phyloP scores from a whole-genome alignment of 179 eudicot genomes.

The Vitellaria paradoxa region DNA sequence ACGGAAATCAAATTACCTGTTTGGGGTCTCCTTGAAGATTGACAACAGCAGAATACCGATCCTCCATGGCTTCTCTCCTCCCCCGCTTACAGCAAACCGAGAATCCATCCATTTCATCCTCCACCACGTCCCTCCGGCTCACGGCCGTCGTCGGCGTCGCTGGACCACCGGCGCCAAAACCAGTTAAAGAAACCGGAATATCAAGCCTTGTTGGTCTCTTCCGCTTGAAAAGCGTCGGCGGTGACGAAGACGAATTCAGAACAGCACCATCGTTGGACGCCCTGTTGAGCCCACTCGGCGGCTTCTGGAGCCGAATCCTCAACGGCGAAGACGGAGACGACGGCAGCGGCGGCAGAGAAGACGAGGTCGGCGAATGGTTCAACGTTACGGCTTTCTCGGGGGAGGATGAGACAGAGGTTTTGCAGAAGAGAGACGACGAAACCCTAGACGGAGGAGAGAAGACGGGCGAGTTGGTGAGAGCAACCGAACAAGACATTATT shows the following conservation, averaged over 20 bases:
- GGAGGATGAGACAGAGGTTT: slow-evolving; percentile 22
- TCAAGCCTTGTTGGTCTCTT: slow-evolving; percentile 68
- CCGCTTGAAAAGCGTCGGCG: slow-evolving; percentile 53
- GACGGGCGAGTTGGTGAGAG: slow-evolving; percentile 69
- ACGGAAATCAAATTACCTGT: slow-evolving; percentile 45
- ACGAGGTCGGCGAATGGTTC: slow-evolving; percentile 15
- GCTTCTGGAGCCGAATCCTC: slow-evolving; percentile 31
- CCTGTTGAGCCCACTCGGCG: slow-evolving; percentile 31
- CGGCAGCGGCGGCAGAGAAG: slow-evolving; percentile 9
- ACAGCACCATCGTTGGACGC: slow-evolving; percentile 15
- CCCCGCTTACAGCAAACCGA: slow-evolving; percentile 88
- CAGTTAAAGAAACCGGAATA: slow-evolving; percentile 43
- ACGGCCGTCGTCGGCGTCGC: slow-evolving; percentile 21
- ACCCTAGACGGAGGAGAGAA: slow-evolving; percentile 67
- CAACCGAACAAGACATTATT: slow-evolving; percentile 62
- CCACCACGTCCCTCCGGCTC: slow-evolving; percentile 31
- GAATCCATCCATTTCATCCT: slow-evolving; percentile 64
- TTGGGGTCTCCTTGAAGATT: slow-evolving; percentile 53
- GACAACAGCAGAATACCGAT: slow-evolving; percentile 61
- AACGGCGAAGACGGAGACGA: slow-evolving; percentile 27
- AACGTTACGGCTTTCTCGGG: slow-evolving; percentile 23
- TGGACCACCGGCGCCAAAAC: slow-evolving; percentile 17
- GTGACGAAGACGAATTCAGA: slow-evolving; percentile 14
- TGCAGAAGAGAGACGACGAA: slow-evolving; percentile 28
- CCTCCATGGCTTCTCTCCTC: slow-evolving; percentile 79